These are phyloP conservation scores for Eucalyptus sp. DNA, from an alignment of 345 rosid genomes.

Conservation along the genomic window DNA sequence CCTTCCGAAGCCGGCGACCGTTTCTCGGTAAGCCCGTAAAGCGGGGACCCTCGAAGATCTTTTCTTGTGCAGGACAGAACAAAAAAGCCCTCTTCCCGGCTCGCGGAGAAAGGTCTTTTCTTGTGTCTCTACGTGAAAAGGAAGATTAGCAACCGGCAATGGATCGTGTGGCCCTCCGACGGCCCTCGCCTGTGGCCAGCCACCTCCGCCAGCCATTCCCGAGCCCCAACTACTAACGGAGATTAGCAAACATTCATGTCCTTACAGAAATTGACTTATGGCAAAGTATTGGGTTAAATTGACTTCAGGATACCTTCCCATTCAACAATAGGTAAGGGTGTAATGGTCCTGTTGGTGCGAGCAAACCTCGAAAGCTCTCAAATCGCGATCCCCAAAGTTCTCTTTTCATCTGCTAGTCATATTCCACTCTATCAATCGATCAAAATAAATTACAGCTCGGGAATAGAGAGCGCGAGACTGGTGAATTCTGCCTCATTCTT, in stretches of 20 bases:
- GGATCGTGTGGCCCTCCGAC: rapidly evolving
- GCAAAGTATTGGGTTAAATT: neutral
- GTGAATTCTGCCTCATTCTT: neutral
- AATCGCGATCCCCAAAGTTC: neutral
- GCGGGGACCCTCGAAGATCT: constrained; percentile 73
- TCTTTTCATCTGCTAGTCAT: neutral
- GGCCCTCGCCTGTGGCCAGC: neutral
- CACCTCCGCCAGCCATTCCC: neutral
- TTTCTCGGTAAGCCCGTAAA: constrained; percentile 57
- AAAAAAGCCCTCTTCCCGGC: neutral
- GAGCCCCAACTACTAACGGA: rapidly evolving
- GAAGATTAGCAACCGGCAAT: neutral
- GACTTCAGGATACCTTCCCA: neutral
- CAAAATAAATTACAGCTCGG: neutral
- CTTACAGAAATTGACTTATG: neutral
- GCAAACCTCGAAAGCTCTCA: neutral
- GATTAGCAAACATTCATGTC: neutral
- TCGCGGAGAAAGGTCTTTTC: neutral
- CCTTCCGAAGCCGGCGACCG: constrained; percentile 63
- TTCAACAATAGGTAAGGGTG: neutral
- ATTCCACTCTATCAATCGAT: neutral
- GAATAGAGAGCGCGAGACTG: neutral
- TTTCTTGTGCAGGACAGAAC: neutral
- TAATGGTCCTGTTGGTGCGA: neutral
- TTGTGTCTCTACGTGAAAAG: neutral